A percentile compares a stretch with the other conserved stretches of the same genome.
phyloP scores from a whole-genome alignment of 2,329 filamentous ascomycete species.

The Trematosphaeria pertusa region DNA sequence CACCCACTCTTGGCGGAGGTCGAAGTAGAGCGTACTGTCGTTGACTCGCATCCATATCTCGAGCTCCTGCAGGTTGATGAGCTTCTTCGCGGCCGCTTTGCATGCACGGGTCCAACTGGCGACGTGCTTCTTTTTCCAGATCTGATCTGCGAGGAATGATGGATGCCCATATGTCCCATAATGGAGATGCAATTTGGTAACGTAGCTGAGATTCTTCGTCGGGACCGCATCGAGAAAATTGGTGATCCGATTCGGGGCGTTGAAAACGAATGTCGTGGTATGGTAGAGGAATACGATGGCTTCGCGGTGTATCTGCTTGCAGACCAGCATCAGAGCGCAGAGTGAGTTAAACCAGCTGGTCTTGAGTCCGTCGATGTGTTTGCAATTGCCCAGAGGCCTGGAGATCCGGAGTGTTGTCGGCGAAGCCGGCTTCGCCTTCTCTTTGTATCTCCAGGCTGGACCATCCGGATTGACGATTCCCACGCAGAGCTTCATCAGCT shows the following conservation, averaged over 20 bases:
- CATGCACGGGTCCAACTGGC: slow-evolving; percentile 32
- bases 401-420: slow-evolving; percentile 1
- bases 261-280: slow-evolving; percentile 38
- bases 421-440: neutral
- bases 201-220: slow-evolving; percentile 17
- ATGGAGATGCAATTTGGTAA: slow-evolving; percentile 39
- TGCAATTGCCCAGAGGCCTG: slow-evolving; percentile 18
- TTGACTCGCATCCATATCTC: slow-evolving; percentile 28
- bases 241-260: slow-evolving; percentile 30
- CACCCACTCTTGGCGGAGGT: slow-evolving; percentile 32
- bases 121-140: slow-evolving; percentile 36
- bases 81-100: slow-evolving; percentile 23
- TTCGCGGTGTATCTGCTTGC: slow-evolving; percentile 38
- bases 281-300: slow-evolving; percentile 35
- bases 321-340: slow-evolving; percentile 36
- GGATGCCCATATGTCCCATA: slow-evolving; percentile 39
- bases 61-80: slow-evolving; percentile 29
- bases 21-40: slow-evolving; percentile 26
- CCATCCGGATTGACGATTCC: neutral
- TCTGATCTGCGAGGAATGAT: slow-evolving; percentile 3
- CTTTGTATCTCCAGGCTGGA: neutral
- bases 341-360: slow-evolving; percentile 39
- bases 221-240: slow-evolving; percentile 35
- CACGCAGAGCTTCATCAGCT: slow-evolving; percentile 23
- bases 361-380: slow-evolving; percentile 20